phyloP scores from a whole-genome alignment of 495 filamentous ascomycete genomes.

The Cercophora scortea region DNA sequence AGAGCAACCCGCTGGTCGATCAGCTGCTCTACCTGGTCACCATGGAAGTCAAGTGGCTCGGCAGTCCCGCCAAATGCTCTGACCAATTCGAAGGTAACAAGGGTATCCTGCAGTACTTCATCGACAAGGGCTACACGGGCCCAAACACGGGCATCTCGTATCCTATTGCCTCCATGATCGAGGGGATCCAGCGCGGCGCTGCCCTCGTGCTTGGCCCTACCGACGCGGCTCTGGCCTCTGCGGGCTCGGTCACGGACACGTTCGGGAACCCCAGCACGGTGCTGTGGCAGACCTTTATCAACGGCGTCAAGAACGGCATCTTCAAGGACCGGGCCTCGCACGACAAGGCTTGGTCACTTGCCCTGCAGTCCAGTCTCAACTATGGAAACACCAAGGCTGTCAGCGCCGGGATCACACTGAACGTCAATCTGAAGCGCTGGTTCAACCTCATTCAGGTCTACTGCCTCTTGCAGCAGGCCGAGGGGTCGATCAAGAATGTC shows the following conservation, averaged over 20 bases:
- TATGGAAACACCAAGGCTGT: not conserved
- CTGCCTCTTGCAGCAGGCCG: not conserved
- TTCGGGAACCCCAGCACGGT: slow-evolving; percentile 1
- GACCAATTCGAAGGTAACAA: not conserved
- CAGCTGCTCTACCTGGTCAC: not conserved
- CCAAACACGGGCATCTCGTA: not conserved
- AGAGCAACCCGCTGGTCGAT: not conserved
- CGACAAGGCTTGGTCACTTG: not conserved
- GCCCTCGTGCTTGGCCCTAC: not conserved
- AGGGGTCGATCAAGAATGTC: not conserved
- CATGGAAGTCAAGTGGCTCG: not conserved
- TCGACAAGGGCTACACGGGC: not conserved
- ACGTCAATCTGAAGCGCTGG: not conserved
- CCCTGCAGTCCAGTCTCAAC: not conserved
- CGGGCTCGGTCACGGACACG: not conserved
- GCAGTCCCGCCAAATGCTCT: not conserved
- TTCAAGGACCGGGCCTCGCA: not conserved
- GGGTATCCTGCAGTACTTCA: slow-evolving; percentile 2
- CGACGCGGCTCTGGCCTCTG: too few relatives aligned
- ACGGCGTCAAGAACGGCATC: not conserved
- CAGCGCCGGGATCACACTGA: not conserved
- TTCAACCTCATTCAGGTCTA: not conserved
- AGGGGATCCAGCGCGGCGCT: slow-evolving; percentile 2
- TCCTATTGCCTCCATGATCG: not conserved
- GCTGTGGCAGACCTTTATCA: not conserved